These are phyloP conservation scores for Lavandula angustifolia DNA, from an alignment of 257 asterid genomes.

Conservation along the genomic window DNA sequence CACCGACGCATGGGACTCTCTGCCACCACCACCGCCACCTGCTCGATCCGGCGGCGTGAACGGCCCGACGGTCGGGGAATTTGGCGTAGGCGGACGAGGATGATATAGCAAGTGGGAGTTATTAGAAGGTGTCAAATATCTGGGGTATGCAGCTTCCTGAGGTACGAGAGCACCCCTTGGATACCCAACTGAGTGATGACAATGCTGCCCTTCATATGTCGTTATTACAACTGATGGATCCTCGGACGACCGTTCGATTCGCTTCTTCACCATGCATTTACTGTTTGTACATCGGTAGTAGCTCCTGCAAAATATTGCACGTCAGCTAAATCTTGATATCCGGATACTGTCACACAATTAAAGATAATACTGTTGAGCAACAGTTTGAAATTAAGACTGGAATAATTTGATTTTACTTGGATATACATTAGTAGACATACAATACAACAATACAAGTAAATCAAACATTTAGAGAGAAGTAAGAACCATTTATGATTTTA, in stretches of 20 bases:
- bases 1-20: slow-evolving; percentile 10
- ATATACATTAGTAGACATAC: not conserved
- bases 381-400: not conserved
- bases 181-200: slow-evolving; percentile 70
- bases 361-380: slow-evolving; percentile 6
- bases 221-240: slow-evolving; percentile 81
- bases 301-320: slow-evolving; percentile 46
- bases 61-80: not conserved
- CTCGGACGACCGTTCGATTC: slow-evolving; percentile 75
- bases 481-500: no score
- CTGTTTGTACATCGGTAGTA: slow-evolving; percentile 87
- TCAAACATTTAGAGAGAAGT: no score
- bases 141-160: slow-evolving; percentile 35
- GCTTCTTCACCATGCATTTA: slow-evolving; percentile 81
- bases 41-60: not conserved
- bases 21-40: not conserved
- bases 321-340: not conserved
- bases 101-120: slow-evolving; percentile 36
- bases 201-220: slow-evolving; percentile 86
- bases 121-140: slow-evolving; percentile 34
- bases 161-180: slow-evolving; percentile 49
- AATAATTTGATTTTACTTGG: not conserved
- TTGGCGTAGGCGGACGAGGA: slow-evolving; percentile 39
- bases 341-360: slow-evolving; percentile 3
- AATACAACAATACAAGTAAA: not conserved